Conservation (phyloP, 2,329 filamentous ascomycete genomes). For the Pseudocercospora crystallina region DNA sequence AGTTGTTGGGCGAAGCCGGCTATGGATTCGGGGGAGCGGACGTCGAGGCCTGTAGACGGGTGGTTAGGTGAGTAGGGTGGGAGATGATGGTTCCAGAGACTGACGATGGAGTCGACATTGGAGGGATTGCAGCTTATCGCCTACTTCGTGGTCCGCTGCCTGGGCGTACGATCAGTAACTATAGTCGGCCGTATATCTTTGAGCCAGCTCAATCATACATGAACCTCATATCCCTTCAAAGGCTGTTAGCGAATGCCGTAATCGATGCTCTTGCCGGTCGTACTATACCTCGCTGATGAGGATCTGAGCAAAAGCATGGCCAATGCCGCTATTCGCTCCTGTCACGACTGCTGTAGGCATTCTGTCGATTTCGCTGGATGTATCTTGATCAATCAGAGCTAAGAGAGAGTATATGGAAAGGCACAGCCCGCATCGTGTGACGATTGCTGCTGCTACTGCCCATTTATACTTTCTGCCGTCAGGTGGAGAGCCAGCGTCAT, state of each 20-base stretch:
- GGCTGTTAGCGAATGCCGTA: background rate
- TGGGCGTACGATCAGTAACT: background rate
- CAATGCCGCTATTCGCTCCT: constrained; percentile 25
- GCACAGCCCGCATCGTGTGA: background rate
- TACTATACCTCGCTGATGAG: constrained; percentile 21
- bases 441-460: constrained; percentile 2
- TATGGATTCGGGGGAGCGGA: constrained; percentile 38
- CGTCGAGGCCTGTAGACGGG: constrained; percentile 31
- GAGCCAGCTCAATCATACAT: constrained; percentile 10
- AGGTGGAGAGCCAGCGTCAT: too few relatives aligned
- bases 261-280: constrained; percentile 4
- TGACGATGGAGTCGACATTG: constrained; percentile 31
- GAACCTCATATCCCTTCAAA: constrained; percentile 23
- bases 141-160: constrained; percentile 26
- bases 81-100: background rate
- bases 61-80: background rate
- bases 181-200: background rate
- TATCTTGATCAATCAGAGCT: background rate
- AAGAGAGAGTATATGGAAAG: background rate
- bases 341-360: constrained; percentile 25
- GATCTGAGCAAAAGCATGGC: constrained; percentile 24
- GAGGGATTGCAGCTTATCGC: constrained; percentile 34
- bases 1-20: constrained; percentile 34
- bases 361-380: background rate
- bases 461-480: background rate